Conservation (phyloP, 2,329 filamentous ascomycete species). For the Aspergillus felis region DNA sequence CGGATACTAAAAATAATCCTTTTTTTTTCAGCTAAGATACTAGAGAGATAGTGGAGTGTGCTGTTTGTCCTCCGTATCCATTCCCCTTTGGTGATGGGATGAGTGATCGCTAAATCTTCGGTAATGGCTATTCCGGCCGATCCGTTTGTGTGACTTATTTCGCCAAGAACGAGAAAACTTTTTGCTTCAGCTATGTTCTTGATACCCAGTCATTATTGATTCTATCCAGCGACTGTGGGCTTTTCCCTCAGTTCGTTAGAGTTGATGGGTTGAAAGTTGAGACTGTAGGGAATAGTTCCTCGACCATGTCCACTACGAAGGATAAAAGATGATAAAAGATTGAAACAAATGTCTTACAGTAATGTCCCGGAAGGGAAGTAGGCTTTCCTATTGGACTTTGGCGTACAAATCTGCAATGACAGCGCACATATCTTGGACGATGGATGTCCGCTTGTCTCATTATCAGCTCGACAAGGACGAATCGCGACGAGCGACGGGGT, state of each 20-base stretch:
- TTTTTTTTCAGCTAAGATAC: too few relatives aligned
- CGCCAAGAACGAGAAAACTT: neutral
- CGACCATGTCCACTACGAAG: neutral
- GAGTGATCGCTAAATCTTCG: neutral
- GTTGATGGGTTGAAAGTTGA: too few relatives aligned
- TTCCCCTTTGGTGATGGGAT: neutral
- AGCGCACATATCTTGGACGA: neutral
- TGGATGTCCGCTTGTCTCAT: neutral
- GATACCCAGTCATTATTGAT: too few relatives aligned
- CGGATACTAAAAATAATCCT: neutral
- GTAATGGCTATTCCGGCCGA: neutral
- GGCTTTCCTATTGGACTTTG: neutral
- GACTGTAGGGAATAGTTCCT: neutral
- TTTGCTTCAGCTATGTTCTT: neutral
- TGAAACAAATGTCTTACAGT: neutral
- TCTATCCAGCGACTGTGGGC: too few relatives aligned
- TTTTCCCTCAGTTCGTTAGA: neutral
- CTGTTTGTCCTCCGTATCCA: too few relatives aligned
- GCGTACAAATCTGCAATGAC: neutral
- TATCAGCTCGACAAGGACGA: neutral
- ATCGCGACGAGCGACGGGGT: neutral
- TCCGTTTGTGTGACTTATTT: neutral
- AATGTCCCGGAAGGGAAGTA: neutral
- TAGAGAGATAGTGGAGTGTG: too few relatives aligned
- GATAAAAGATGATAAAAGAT: neutral